Conservation (phyloP, 768 basidiomycete species). For the Cantharellus cinnabarinus region DNA sequence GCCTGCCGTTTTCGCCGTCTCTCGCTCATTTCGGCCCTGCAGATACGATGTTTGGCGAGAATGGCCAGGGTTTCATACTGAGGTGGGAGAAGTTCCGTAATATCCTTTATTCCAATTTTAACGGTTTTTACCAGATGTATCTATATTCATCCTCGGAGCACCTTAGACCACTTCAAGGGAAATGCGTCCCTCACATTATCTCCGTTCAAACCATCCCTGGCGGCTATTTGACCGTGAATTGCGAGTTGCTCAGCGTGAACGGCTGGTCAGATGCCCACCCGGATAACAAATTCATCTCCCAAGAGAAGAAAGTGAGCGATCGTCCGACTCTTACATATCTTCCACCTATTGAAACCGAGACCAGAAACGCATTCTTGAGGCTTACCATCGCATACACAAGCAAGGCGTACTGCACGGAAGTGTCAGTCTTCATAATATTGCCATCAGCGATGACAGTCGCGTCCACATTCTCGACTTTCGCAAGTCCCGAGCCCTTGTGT, state of each 20-base stretch:
- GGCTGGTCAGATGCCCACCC: background rate
- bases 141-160: background rate
- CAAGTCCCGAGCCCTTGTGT: background rate
- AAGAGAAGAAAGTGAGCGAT: background rate
- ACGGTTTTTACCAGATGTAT: background rate
- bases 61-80: background rate
- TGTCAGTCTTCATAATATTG: background rate
- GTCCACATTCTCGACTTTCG: background rate
- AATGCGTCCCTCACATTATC: background rate
- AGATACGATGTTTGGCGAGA: background rate
- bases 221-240: background rate
- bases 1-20: background rate
- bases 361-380: background rate
- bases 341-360: too few relatives aligned
- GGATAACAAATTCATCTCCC: background rate
- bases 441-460: background rate
- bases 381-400: background rate
- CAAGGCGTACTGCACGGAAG: background rate
- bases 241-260: background rate
- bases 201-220: background rate
- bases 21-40: background rate
- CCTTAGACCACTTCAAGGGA: background rate
- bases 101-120: background rate
- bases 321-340: background rate
- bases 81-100: background rate